phyloP scores from a whole-genome alignment of 163 green algal species.

The Chlamydomonas reinhardtii region DNA sequence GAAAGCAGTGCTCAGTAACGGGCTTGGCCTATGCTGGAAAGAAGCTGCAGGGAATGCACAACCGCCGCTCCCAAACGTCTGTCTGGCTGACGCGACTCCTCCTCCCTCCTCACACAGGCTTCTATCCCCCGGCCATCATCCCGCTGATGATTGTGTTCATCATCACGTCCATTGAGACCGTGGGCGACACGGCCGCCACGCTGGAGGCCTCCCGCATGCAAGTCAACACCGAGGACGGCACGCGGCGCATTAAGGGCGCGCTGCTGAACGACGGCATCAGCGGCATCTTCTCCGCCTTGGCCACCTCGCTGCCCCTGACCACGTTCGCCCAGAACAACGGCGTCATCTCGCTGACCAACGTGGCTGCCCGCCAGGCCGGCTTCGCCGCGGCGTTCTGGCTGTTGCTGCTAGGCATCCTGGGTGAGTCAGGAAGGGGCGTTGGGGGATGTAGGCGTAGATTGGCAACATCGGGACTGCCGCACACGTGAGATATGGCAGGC shows the following conservation, averaged over 20 bases:
- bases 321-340: conserved; percentile 91
- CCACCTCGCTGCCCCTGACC: conserved; percentile 75
- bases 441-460: too few species aligned
- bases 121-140: conserved; percentile 84
- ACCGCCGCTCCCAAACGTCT: too few species aligned
- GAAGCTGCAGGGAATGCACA: too few species aligned
- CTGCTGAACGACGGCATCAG: conserved; percentile 72
- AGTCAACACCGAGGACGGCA: conserved; percentile 54
- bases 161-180: conserved; percentile 84
- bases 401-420: conserved; percentile 82
- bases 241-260: conserved; percentile 69
- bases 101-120: too few species aligned
- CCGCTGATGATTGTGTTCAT: conserved; percentile 81
- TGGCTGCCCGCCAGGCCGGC: conserved; percentile 76
- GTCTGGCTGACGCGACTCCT: too few species aligned
- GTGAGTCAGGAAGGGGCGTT: conserved; percentile 57
- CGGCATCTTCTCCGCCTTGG: conserved; percentile 76
- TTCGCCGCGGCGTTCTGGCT: conserved; percentile 79
- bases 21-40: too few species aligned
- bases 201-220: conserved; percentile 70
- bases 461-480: too few species aligned
- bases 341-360: conserved; percentile 79
- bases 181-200: conserved; percentile 85
- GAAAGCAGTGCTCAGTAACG: too few species aligned
- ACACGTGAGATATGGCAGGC: too few species aligned